Percentiles rank a stretch among this genome's conserved stretches.
Evolutionary conservation across 192 early-diverging fungal genomes (phyloP).

Genomic region (Coemansia sp.): DNA sequence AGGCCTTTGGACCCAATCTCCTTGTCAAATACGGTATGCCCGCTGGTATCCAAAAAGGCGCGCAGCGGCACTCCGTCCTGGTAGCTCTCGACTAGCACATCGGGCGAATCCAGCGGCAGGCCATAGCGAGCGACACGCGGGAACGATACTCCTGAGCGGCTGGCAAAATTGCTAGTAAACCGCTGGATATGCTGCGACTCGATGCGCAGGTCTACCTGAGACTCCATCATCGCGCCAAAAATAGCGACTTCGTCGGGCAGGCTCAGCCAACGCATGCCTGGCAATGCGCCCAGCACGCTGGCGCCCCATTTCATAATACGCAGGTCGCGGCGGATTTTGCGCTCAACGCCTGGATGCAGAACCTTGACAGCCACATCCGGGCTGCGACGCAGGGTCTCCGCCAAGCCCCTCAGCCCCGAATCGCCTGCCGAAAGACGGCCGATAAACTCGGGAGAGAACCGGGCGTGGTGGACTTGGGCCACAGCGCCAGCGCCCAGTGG

Average conservation of each 20-base stretch:
- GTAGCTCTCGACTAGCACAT: constrained; percentile 85
- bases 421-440: constrained; percentile 12
- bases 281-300: constrained; percentile 65
- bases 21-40: constrained; percentile 67
- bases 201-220: constrained; percentile 81
- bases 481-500: constrained; percentile 95
- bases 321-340: constrained; percentile 76
- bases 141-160: constrained; percentile 63
- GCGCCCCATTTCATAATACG: constrained; percentile 78
- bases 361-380: constrained; percentile 84
- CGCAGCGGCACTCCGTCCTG: constrained; percentile 75
- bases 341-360: constrained; percentile 78
- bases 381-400: constrained; percentile 35
- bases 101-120: constrained; percentile 55
- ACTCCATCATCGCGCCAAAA: constrained; percentile 91
- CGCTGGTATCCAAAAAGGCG: constrained; percentile 68
- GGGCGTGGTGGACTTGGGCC: constrained; percentile 74
- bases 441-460: constrained; percentile 25
- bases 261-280: constrained; percentile 81
- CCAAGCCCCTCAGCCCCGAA: background rate
- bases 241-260: constrained; percentile 86
- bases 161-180: constrained; percentile 63
- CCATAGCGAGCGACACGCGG: constrained; percentile 45
- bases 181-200: constrained; percentile 75
- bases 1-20: constrained; percentile 82